These are phyloP conservation scores for Phaseolus lunatus DNA, from an alignment of 306 rosid species.

Conservation along the genomic window DNA sequence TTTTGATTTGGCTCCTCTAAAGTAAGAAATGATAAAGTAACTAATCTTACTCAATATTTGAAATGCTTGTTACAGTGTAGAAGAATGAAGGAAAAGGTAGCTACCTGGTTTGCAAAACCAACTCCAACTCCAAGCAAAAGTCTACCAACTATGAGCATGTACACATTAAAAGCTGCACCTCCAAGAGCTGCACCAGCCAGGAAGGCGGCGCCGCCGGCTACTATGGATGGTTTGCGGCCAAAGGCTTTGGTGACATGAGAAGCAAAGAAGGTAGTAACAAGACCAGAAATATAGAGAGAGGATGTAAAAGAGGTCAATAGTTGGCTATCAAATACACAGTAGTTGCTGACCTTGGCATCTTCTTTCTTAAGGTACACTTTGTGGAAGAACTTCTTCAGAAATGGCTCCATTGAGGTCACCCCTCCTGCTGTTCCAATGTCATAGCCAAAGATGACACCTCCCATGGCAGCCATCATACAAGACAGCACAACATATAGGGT, in stretches of 20 bases:
- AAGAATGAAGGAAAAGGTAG: neutral
- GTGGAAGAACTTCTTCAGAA: slow-evolving; percentile 73
- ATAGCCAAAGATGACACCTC: slow-evolving; percentile 55
- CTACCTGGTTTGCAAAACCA: slow-evolving; percentile 83
- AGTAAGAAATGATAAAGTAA: neutral
- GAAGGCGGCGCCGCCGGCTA: slow-evolving; percentile 66
- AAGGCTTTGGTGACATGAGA: slow-evolving; percentile 61
- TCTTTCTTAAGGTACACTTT: slow-evolving; percentile 53
- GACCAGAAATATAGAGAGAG: slow-evolving; percentile 76
- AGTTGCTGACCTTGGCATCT: slow-evolving; percentile 67
- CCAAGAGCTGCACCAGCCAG: slow-evolving; percentile 72
- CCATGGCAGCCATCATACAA: slow-evolving; percentile 59
- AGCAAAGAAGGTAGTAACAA: slow-evolving; percentile 69
- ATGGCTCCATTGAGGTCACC: slow-evolving; percentile 82
- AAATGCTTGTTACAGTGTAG: neutral
- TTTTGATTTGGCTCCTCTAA: neutral
- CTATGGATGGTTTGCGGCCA: slow-evolving; percentile 75
- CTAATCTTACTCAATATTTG: neutral
- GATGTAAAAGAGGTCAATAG: slow-evolving; percentile 77
- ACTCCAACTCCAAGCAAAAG: slow-evolving; percentile 82
- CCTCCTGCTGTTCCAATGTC: slow-evolving; percentile 59
- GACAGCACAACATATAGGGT: slow-evolving; percentile 49
- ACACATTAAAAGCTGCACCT: slow-evolving; percentile 66
- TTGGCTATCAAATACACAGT: slow-evolving; percentile 73
- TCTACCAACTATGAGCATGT: slow-evolving; percentile 76